Conservation (phyloP, 1,284 basidiomycete genomes). For the Microbotryum scabiosae region DNA sequence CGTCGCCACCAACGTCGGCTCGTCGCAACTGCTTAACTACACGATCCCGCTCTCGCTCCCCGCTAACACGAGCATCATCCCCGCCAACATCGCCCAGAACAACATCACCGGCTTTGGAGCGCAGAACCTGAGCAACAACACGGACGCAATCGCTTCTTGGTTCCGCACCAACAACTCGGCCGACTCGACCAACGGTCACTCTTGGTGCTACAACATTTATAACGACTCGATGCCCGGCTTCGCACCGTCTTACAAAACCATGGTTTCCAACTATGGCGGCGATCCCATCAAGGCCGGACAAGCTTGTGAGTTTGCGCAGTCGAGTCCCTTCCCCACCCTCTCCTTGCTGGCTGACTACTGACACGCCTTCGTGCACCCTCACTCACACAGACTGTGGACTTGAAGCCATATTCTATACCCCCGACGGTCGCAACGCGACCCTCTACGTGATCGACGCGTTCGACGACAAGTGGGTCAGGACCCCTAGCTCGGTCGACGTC, state of each 20-base stretch:
- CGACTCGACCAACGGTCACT: background rate
- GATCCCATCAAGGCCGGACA: background rate
- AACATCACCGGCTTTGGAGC: no score
- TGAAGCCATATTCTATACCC: conserved; percentile 17
- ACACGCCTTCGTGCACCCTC: background rate
- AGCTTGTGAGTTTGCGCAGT: no score
- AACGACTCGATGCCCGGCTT: conserved; percentile 12
- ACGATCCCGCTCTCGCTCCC: no score
- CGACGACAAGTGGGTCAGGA: conserved; percentile 26
- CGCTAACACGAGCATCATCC: no score
- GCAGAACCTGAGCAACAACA: no score
- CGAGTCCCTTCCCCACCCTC: no score
- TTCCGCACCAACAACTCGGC: no score
- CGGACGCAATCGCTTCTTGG: no score
- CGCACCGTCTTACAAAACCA: conserved; percentile 19
- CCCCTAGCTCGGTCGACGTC: conserved; percentile 22
- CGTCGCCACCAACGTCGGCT: no score
- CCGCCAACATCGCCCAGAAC: no score
- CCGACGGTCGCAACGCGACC: conserved; percentile 10
- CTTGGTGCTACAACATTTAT: conserved; percentile 22
- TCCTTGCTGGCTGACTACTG: no score
- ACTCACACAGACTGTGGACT: conserved; percentile 5
- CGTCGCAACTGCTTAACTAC: no score
- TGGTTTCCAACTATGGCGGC: conserved; percentile 21
- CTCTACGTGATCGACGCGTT: conserved; percentile 26